Evolutionary conservation across 1,139 yeast species (phyloP), one percentile per base, ranked within the genome.

Genomic region (Geotrichum restrictum): DNA sequence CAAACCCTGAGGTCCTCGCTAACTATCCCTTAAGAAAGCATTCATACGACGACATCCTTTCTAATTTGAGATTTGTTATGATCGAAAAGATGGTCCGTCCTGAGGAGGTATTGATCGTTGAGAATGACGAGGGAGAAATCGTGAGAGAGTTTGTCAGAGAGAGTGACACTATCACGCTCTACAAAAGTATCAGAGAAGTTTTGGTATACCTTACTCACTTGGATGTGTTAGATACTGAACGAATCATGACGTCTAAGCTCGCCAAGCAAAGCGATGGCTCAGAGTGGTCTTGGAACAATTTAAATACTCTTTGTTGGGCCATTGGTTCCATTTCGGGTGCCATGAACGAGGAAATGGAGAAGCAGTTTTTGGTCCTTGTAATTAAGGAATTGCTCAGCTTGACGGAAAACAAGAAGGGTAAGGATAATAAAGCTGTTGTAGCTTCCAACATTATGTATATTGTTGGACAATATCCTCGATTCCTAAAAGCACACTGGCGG

Each of bases 281-380:
- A 56, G 98, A 93, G 73, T 93, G 99, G 99, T 91, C 98, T 32
- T 93, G 98, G 98, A 94, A 89, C 69, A 93, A 91, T 66, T 86
- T 93, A 64, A 93, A 93, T 69, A 93, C 98, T 1, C 75, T 93
- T 60, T 93, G 98, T 75, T 93, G 99, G 99, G 99, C 99, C 7
- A 93, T 93, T 69, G 99, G 99, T 57, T 91, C 98, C 14, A 91
- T 94, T 56, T 88, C 97, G 2, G 98, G 98, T 68, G 88, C 98
- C 1, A 93, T 93, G 98, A 89, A 88, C 68, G 98, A 93, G 73
- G 97, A 89, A 63, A 87, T 93, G 81, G 99, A 93, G 70, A 93
- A 91, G 73, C 80, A 94, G 64, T 93, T 93, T 68, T 78, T 93
- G 60, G 97, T 93, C 44, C 80, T 88, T 21, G 97, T 94, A 33